phyloP scores from a whole-genome alignment of 257 asterid genomes.

The Fraxinus americana region DNA sequence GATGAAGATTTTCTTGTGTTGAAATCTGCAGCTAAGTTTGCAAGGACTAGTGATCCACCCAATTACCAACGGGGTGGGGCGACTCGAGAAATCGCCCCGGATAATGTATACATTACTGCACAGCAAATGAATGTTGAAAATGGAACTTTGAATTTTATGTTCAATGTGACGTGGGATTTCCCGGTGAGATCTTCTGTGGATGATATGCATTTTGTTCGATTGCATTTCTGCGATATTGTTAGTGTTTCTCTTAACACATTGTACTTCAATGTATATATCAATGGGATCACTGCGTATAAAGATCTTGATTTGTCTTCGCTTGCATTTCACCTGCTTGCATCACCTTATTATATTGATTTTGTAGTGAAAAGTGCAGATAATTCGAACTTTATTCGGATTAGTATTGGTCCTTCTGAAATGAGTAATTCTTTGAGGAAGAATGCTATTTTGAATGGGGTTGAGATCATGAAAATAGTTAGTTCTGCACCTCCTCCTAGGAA shows the following conservation, averaged over 20 bases:
- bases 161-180: constrained; percentile 39
- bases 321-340: not conserved
- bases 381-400: not conserved
- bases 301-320: not conserved
- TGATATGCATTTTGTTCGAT: constrained; percentile 31
- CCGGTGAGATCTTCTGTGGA: constrained; percentile 27
- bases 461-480: constrained; percentile 13
- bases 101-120: constrained; percentile 40
- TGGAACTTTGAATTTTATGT: constrained; percentile 30
- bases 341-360: constrained; percentile 1
- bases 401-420: constrained; percentile 18
- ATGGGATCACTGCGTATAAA: constrained; percentile 8
- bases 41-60: constrained; percentile 28
- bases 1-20: constrained; percentile 35
- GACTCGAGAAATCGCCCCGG: constrained; percentile 40
- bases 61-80: constrained; percentile 31
- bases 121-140: constrained; percentile 45
- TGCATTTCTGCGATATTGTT: constrained; percentile 46
- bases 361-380: not conserved
- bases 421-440: constrained; percentile 19
- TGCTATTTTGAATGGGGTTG: constrained; percentile 15
- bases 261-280: constrained; percentile 37
- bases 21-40: constrained; percentile 25
- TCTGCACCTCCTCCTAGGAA: no score
- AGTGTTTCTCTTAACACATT: constrained; percentile 28